These are phyloP conservation scores for Glycine latifolia DNA, from an alignment of 306 rosid genomes.

Conservation along the genomic window DNA sequence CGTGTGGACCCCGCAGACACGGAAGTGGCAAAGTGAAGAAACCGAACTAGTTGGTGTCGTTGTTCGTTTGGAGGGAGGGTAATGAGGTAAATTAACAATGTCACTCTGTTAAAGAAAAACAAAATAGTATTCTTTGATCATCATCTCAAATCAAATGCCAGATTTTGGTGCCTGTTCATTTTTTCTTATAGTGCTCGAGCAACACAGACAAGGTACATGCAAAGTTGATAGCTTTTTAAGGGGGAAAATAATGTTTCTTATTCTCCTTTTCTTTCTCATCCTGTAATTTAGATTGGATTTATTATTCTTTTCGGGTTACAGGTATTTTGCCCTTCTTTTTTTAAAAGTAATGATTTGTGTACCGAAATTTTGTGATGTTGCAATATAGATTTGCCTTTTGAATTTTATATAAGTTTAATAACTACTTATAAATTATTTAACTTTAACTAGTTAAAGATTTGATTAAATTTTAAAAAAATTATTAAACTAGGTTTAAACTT, in stretches of 20 bases:
- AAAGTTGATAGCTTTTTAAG: neutral
- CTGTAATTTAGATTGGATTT: neutral
- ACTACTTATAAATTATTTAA: neutral
- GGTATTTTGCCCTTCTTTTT: neutral
- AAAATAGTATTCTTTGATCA: neutral
- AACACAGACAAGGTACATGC: neutral
- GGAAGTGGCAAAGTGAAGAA: too few species aligned
- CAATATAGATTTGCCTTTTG: neutral
- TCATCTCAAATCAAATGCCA: neutral
- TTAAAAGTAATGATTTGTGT: neutral
- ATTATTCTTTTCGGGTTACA: neutral
- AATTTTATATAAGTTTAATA: neutral
- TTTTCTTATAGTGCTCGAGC: neutral
- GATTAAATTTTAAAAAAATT: too few species aligned
- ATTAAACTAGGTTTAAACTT: too few species aligned
- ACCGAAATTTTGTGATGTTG: neutral
- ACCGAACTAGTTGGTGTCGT: too few species aligned
- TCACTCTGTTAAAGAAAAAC: too few species aligned
- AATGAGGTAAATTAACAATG: too few species aligned
- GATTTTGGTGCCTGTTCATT: neutral
- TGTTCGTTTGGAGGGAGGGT: too few species aligned
- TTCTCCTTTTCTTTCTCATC: too few species aligned
- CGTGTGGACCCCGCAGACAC: conserved; percentile 18
- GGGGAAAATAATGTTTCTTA: neutral
- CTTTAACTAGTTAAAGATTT: neutral